phyloP scores from a whole-genome alignment of 2,329 filamentous ascomycete genomes.

The Colletotrichum eremochloae region DNA sequence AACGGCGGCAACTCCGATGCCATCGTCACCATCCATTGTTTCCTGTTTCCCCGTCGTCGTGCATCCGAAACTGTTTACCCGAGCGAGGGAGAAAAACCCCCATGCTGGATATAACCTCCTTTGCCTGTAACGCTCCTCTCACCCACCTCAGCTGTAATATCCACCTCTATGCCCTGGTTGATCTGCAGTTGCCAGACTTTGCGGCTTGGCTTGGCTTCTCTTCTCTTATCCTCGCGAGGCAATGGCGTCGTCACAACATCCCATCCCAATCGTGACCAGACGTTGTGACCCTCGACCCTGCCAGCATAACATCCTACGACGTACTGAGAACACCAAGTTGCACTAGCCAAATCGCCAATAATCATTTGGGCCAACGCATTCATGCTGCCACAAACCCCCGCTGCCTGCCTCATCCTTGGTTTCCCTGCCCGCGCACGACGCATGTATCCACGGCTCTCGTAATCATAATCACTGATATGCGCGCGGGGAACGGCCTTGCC shows the following conservation, averaged over 20 bases:
- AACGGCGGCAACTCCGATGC: neutral
- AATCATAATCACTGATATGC: conserved; percentile 32
- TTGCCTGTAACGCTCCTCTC: conserved; percentile 28
- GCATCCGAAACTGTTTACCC: neutral
- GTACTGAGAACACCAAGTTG: conserved; percentile 1
- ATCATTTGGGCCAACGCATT: conserved; percentile 31
- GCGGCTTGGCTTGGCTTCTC: neutral
- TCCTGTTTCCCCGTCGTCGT: neutral
- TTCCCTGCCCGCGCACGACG: neutral
- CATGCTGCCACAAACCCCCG: conserved; percentile 12
- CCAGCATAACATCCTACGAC: conserved; percentile 28
- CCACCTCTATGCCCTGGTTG: neutral
- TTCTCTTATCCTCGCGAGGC: neutral
- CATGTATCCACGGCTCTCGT: conserved; percentile 8
- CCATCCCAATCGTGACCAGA: neutral
- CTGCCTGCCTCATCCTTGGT: neutral
- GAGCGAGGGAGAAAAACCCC: neutral
- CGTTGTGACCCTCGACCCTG: conserved; percentile 7
- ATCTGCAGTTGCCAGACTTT: neutral
- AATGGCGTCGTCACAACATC: conserved; percentile 18
- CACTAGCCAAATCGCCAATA: conserved; percentile 3
- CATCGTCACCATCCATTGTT: neutral
- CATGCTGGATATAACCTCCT: neutral
- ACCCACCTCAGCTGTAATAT: neutral
- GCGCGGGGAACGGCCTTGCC: conserved; percentile 35